Conservation (phyloP, 148 eudicot species). For the Oxyria digyna region DNA sequence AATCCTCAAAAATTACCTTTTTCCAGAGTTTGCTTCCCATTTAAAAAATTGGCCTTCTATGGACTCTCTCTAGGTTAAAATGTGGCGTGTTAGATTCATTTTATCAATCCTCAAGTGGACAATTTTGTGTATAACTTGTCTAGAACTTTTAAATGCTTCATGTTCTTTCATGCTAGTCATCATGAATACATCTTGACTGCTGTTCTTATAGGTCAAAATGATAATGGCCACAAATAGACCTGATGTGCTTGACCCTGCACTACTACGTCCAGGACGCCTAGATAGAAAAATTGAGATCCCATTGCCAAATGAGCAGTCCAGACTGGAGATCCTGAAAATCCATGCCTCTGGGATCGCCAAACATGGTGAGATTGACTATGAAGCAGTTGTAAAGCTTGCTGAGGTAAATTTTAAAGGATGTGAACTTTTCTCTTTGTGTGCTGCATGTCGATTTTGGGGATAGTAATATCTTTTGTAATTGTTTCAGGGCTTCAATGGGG, state of each 20-base stretch:
- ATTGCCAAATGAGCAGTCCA: conserved; percentile 94
- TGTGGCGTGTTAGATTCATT: not conserved
- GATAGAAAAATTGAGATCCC: conserved; percentile 98
- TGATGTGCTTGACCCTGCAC: conserved; percentile 98
- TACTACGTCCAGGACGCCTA: conserved; percentile 95
- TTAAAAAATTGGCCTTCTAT: not conserved
- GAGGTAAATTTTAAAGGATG: conserved; percentile 34
- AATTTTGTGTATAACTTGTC: not conserved
- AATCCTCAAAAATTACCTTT: not conserved
- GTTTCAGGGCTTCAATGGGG: conserved; percentile 82
- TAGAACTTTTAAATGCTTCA: not conserved
- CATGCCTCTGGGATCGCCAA: conserved; percentile 98
- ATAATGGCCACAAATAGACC: conserved; percentile 99
- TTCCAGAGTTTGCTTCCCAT: not conserved
- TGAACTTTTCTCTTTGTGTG: not conserved
- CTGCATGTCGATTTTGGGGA: not conserved
- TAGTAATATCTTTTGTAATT: conserved; percentile 5
- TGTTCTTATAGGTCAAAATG: conserved; percentile 57
- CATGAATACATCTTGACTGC: not conserved
- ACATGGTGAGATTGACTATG: conserved; percentile 97
- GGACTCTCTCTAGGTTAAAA: not conserved
- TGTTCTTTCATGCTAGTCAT: not conserved
- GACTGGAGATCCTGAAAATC: conserved; percentile 84
- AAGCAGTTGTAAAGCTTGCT: conserved; percentile 94
- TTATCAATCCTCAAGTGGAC: not conserved